Evolutionary conservation across 257 asterid species (phyloP), one percentile per base, ranked within the genome.

Genomic region (Solanum tacnaense): DNA sequence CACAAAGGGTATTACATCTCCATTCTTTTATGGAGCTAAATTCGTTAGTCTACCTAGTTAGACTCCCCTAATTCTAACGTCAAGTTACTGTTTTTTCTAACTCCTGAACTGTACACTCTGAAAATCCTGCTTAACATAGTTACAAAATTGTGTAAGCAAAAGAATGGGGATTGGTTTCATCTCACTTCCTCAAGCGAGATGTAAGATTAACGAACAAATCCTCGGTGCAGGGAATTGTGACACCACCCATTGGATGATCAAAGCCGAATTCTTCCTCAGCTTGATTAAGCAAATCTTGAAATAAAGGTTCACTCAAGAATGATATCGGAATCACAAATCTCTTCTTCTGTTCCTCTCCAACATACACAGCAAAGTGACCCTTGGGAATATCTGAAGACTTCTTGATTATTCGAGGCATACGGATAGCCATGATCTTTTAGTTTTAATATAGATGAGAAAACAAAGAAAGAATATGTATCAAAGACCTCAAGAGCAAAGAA

Each of bases 301-400:
- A 74, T 10, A 21, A 35, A 35, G 49, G 82, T 4, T 35, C 67
- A 10, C 9, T 74, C 82, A 74, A 74, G 20, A 20, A 74, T 35
- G 82, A 2, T 74, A 74, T 20, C 0, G 81, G 94, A 36, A 94
- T 88, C 1, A 93, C 89, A n/a, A 86, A 92, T 29, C 95, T 91
- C 41, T 88, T 91, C 70, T 90, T 92, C 27, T 89, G 84, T 34
- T 84, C 88, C 76, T 91, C 91, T 10, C 94, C 92, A 5, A 93
- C 93, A 68, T 93, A 94, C 36, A 93, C 93, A 21, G 89, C 93
- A 90, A 93, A 44, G 49, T 94, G 94, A 29, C 94, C 94, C 87
- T 93, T 94, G 0, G 95, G 95, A 70, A 92, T 92, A 67, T 88
- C 68, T 13, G 62, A 41, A 3, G 36, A 78, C 36, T 78, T 78